phyloP scores from a whole-genome alignment of 192 early-diverging fungal species.

The Coemansia asiatica region DNA sequence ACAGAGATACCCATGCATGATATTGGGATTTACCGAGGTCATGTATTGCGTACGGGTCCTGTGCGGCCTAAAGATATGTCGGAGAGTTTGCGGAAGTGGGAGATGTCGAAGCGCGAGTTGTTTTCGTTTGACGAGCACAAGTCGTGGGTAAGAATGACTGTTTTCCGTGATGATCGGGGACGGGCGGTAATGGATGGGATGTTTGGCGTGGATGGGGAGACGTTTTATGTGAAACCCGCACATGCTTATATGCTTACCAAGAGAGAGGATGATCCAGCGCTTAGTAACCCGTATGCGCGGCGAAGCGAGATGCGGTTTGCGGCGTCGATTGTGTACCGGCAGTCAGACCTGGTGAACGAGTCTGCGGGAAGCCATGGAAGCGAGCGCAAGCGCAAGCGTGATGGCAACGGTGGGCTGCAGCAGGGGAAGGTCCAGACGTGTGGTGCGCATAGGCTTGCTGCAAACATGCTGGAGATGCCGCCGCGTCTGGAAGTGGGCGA shows the following conservation, averaged over 20 bases:
- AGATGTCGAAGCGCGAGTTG: slow-evolving; percentile 17
- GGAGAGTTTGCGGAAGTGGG: slow-evolving; percentile 36
- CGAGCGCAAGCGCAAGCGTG: slow-evolving; percentile 8
- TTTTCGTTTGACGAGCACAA: slow-evolving; percentile 48
- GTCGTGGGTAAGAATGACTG: slow-evolving; percentile 60
- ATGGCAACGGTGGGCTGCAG: neutral
- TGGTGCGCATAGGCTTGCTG: slow-evolving; percentile 27
- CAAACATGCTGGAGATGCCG: slow-evolving; percentile 9
- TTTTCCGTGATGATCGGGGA: slow-evolving; percentile 20
- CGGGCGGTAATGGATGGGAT: slow-evolving; percentile 61
- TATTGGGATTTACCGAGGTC: slow-evolving; percentile 61
- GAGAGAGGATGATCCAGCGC: slow-evolving; percentile 56
- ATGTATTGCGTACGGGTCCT: slow-evolving; percentile 37
- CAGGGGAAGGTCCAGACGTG: slow-evolving; percentile 2
- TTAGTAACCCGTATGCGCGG: slow-evolving; percentile 26
- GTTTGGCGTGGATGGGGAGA: slow-evolving; percentile 57
- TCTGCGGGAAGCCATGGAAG: neutral
- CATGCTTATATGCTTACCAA: slow-evolving; percentile 59
- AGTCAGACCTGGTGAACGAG: slow-evolving; percentile 57
- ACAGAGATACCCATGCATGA: slow-evolving; percentile 27
- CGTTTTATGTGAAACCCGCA: slow-evolving; percentile 61
- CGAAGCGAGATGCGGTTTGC: slow-evolving; percentile 23
- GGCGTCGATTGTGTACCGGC: slow-evolving; percentile 62
- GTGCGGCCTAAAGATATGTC: slow-evolving; percentile 25
- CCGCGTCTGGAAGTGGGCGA: slow-evolving; percentile 16